phyloP scores from a whole-genome alignment of 805 yeast genomes.

The Hanseniaspora hatyaiensis region DNA sequence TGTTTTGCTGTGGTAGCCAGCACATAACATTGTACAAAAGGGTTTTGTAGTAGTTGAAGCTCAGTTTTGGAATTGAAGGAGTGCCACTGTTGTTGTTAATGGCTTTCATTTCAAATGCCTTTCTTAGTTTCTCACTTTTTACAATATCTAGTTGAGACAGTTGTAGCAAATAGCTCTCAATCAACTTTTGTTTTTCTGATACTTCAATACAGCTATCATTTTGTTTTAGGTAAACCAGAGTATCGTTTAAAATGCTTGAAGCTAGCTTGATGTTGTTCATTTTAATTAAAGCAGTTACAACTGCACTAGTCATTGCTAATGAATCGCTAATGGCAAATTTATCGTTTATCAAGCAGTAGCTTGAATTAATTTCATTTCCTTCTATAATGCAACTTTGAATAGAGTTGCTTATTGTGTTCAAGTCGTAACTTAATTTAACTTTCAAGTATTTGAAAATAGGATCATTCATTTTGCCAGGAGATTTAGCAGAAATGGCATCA shows the following conservation, averaged over 20 bases:
- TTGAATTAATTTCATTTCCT: conserved; percentile 4
- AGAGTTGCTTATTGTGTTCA: neutral
- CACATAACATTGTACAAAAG: conserved; percentile 12
- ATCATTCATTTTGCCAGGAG: neutral
- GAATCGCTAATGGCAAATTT: conserved; percentile 38
- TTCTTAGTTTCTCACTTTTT: conserved; percentile 31
- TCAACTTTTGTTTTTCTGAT: conserved; percentile 30
- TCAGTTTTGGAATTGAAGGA: conserved; percentile 30
- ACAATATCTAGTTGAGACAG: conserved; percentile 29
- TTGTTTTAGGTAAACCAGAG: conserved; percentile 27
- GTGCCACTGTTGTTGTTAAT: conserved; percentile 18
- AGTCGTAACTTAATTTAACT: conserved; percentile 5
- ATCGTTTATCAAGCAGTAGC: conserved; percentile 22
- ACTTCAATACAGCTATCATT: conserved; percentile 33
- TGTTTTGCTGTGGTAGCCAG: conserved; percentile 12
- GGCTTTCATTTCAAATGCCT: conserved; percentile 31
- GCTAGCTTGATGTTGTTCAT: conserved; percentile 42
- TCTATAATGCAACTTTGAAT: conserved; percentile 2
- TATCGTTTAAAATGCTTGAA: conserved; percentile 44
- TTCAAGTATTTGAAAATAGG: neutral
- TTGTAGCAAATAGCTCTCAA: conserved; percentile 37
- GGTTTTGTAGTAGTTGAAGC: conserved; percentile 28
- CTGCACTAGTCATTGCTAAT: conserved; percentile 25
- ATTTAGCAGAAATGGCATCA: neutral
- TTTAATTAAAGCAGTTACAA: conserved; percentile 42